phyloP scores from a whole-genome alignment of 768 basidiomycete species.

The Tricholoma flavovirens region DNA sequence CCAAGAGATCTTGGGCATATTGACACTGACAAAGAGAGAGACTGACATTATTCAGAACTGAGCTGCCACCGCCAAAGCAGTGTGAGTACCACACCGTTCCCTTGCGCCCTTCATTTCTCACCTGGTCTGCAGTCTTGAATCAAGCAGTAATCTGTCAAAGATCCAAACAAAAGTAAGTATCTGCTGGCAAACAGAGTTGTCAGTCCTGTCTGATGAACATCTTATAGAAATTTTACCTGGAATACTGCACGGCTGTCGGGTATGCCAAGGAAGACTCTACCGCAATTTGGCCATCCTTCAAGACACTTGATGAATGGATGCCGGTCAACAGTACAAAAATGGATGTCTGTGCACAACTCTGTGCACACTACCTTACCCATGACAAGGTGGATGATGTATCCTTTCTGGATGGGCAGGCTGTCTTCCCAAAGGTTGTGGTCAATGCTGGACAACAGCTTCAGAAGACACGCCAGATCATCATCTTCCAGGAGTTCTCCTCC shows the following conservation, averaged over 20 bases:
- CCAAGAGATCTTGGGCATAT: neutral
- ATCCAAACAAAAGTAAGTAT: neutral
- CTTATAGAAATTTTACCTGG: slow-evolving; percentile 9
- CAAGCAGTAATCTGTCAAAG: neutral
- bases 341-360: slow-evolving; percentile 2
- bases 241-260: slow-evolving; percentile 2
- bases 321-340: slow-evolving; percentile 9
- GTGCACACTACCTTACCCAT: neutral
- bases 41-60: neutral
- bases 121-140: too few relatives aligned
- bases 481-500: slow-evolving; percentile 14
- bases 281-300: slow-evolving; percentile 3
- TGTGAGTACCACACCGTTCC: too few relatives aligned
- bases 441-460: neutral
- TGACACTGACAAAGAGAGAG: neutral
- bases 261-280: slow-evolving; percentile 6
- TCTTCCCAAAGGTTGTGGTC: neutral
- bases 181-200: too few relatives aligned
- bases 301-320: slow-evolving; percentile 5
- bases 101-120: neutral
- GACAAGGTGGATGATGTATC: slow-evolving; percentile 5
- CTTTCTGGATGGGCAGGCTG: slow-evolving; percentile 2
- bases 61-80: neutral
- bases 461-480: slow-evolving; percentile 3
- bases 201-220: too few relatives aligned